A percentile compares a stretch with the other conserved stretches of the same genome.
Conservation (phyloP, 768 basidiomycete genomes). For the Coprinopsis sp. region DNA sequence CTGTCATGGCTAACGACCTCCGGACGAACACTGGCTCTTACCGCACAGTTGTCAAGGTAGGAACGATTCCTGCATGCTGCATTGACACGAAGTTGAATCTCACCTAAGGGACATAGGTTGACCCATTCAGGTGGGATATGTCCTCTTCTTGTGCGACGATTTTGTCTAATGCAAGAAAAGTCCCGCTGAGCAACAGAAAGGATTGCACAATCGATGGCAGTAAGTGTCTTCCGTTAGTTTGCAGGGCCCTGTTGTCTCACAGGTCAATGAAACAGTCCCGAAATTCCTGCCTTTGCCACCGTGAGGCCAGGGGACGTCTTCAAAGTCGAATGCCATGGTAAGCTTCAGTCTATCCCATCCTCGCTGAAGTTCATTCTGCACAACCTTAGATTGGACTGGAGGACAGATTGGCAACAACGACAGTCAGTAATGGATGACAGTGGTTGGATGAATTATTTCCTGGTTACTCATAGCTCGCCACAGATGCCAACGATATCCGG, state of each 20-base stretch:
- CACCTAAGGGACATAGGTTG: too few relatives aligned
- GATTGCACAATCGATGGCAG: neutral
- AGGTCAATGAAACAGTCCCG: neutral
- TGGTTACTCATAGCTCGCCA: neutral
- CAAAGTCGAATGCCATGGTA: constrained; percentile 67
- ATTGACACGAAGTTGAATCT: too few relatives aligned
- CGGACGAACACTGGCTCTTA: too few relatives aligned
- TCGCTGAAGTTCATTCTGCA: neutral
- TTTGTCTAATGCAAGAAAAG: too few relatives aligned
- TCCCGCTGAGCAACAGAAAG: neutral
- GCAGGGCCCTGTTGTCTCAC: neutral
- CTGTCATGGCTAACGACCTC: too few relatives aligned
- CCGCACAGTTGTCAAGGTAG: too few relatives aligned
- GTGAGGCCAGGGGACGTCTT: constrained; percentile 35
- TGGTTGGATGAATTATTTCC: too few relatives aligned
- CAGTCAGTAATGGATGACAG: constrained; percentile 46
- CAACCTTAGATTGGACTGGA: constrained; percentile 71
- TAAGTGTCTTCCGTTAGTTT: neutral
- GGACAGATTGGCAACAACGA: constrained; percentile 78
- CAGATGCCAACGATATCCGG: constrained; percentile 64
- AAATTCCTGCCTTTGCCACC: neutral
- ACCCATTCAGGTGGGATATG: too few relatives aligned
- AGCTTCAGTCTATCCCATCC: neutral
- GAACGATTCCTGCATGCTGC: too few relatives aligned
- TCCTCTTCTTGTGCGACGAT: too few relatives aligned